These are phyloP conservation scores for Phaeoacremonium minimum DNA, from an alignment of 2,329 filamentous ascomycete genomes.

Conservation along the genomic window DNA sequence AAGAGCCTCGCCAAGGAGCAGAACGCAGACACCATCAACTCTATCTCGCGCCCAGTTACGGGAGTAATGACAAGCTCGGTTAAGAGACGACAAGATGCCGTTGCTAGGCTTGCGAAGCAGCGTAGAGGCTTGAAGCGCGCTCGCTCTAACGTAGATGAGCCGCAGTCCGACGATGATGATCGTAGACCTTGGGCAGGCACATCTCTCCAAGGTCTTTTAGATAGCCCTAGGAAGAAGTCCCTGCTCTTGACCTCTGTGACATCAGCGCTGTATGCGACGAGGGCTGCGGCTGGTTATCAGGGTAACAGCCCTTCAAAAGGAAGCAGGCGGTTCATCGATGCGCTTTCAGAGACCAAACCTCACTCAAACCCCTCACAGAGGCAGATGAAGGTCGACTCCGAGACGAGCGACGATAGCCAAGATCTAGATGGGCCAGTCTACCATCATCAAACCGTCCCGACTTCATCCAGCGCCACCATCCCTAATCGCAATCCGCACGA, in stretches of 20 bases:
- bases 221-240: slow-evolving; percentile 26
- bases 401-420: too few relatives aligned
- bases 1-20: slow-evolving; percentile 51
- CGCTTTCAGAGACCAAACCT: too few relatives aligned
- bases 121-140: slow-evolving; percentile 18
- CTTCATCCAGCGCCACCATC: too few relatives aligned
- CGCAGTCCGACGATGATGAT: slow-evolving; percentile 23
- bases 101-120: slow-evolving; percentile 29
- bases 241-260: slow-evolving; percentile 19
- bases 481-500: too few relatives aligned
- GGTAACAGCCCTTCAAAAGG: too few relatives aligned
- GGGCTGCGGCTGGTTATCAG: slow-evolving; percentile 24
- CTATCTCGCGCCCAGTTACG: slow-evolving; percentile 48
- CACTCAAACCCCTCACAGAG: too few relatives aligned
- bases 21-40: slow-evolving; percentile 46
- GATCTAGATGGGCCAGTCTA: too few relatives aligned
- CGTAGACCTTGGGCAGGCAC: slow-evolving; percentile 29
- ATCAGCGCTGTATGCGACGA: slow-evolving; percentile 12
- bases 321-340: too few relatives aligned
- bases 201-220: slow-evolving; percentile 36
- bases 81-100: slow-evolving; percentile 27
- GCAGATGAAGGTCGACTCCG: too few relatives aligned
- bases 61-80: slow-evolving; percentile 30
- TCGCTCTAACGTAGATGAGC: slow-evolving; percentile 11
- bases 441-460: too few relatives aligned